Evolutionary conservation across 208 protist genomes (phyloP).

Genomic region (Leishmania amazonensis): DNA sequence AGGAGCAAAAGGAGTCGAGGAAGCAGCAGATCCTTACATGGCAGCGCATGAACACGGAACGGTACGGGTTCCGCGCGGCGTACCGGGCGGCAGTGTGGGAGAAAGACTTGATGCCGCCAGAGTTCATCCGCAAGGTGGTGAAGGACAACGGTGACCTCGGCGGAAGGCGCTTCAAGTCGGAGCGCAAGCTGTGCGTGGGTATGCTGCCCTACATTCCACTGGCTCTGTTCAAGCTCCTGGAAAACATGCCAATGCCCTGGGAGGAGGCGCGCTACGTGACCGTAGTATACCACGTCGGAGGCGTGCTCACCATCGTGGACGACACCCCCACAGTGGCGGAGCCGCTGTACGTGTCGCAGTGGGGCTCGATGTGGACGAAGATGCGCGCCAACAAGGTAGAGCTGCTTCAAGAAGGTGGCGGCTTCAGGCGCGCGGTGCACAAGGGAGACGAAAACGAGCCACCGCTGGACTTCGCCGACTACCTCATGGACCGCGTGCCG

Average conservation of each 20-base stretch:
- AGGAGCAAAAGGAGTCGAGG: conserved; percentile 39
- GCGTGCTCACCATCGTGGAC: conserved; percentile 99
- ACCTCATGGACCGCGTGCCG: conserved; percentile 97
- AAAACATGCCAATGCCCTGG: conserved; percentile 99
- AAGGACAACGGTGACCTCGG: conserved; percentile 99
- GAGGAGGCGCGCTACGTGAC: conserved; percentile 97
- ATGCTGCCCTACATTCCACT: conserved; percentile 99
- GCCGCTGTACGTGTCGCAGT: conserved; percentile 99
- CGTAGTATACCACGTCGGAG: conserved; percentile 99
- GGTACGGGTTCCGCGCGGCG: conserved; percentile 74
- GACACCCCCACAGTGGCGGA: conserved; percentile 99
- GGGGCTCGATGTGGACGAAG: conserved; percentile 99
- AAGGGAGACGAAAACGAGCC: conserved; percentile 99
- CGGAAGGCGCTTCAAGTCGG: conserved; percentile 98
- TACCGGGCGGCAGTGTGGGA: conserved; percentile 66
- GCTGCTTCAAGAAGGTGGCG: conserved; percentile 69
- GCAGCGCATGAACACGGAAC: conserved; percentile 66
- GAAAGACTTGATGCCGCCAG: conserved; percentile 95
- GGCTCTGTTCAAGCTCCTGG: conserved; percentile 99
- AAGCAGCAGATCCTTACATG: conserved; percentile 60
- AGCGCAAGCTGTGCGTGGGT: conserved; percentile 99
- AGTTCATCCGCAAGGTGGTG: conserved; percentile 99
- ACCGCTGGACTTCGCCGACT: conserved; percentile 99
- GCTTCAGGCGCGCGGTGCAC: conserved; percentile 96
- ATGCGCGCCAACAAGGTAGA: conserved; percentile 99